Evolutionary conservation across 1,284 basidiomycete genomes (phyloP), one percentile per base, ranked within the genome.

Genomic region (Amylostereum areolatum): DNA sequence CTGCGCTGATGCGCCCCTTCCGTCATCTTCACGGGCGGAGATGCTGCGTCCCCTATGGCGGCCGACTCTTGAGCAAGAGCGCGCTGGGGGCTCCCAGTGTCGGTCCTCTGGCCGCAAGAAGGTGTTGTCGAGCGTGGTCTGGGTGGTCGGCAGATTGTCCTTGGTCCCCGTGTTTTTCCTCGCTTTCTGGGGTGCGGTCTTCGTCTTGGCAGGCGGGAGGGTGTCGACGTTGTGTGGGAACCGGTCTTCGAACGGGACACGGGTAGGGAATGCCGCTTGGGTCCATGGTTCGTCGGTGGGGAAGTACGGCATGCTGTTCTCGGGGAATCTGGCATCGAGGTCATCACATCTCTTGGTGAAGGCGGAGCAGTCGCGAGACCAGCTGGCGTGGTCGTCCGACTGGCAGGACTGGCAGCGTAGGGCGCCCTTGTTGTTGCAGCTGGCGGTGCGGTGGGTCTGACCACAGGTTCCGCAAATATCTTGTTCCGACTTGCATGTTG

Each of bases 391-490:
- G 3, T 36, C 47, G 10, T 7, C 27, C 5, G 29, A 36, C 2
- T 18, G 3, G 28, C 50, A 51, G 29, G 40, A 34, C 3, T 40
- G 24, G 34, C 50, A 52, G 8, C 8, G 40, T 5, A 29, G 11
- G 25, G n/a, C 8, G 12, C 11, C 11, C n/a, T 18, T 24, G 5
- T 6, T 29, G 4, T 2, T 46, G 34, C 54, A 55, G 1, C 46
- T 29, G 10, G 29, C n/a, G 0, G 54, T 55, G 3, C 27, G 43
- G 29, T 51, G 54, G 1, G 42, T 11, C 6, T 37, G 18, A 1
- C 46, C 54, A n/a, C 54, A 55, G 1, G 45, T 50, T 3, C 47
- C 49, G 31, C 54, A 55, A 3, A 28, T 33, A 18, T 48, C 39
- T 10, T 31, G 3, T 2, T 9, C 12, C 2, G 9, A 4, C 6